Conservation (phyloP, 225 moss, liverwort and hornwort species). For the Bryoerythrophyllum caledonicum region DNA sequence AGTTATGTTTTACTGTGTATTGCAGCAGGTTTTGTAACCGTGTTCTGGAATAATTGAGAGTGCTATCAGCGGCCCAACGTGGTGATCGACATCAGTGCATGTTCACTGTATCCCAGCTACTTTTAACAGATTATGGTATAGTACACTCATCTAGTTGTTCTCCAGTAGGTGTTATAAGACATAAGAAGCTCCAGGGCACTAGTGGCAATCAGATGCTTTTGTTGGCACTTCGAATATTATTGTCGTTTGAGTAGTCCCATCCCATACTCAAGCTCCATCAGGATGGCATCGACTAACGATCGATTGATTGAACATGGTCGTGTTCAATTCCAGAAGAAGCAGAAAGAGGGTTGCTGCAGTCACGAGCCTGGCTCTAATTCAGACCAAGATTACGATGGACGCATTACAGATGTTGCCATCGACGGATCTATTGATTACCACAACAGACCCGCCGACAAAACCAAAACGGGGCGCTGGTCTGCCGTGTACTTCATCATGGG, state of each 20-base stretch:
- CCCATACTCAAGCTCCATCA: background rate
- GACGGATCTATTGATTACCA: constrained; percentile 45
- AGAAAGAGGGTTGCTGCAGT: background rate
- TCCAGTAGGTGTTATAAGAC: background rate
- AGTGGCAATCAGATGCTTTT: background rate
- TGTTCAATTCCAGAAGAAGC: constrained; percentile 12
- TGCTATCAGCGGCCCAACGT: background rate
- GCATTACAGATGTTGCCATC: constrained; percentile 36
- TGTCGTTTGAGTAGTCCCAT: background rate
- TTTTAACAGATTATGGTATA: constrained; percentile 18
- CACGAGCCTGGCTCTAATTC: background rate
- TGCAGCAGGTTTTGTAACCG: too few species aligned
- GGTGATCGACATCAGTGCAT: background rate
- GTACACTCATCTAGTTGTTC: background rate
- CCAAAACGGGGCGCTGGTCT: constrained; percentile 35
- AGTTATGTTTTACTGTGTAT: background rate
- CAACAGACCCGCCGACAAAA: constrained; percentile 41
- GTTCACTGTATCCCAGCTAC: background rate
- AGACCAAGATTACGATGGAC: constrained; percentile 37
- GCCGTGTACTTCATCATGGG: constrained; percentile 44
- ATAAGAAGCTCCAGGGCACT: background rate
- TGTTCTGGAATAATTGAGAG: background rate
- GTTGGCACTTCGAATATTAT: too few species aligned
- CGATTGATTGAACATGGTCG: too few species aligned
- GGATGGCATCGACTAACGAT: background rate